Percentiles rank a stretch among this genome's conserved stretches.
phyloP scores from a whole-genome alignment of 2,329 filamentous ascomycete species.

The Talaromyces funiculosus region DNA sequence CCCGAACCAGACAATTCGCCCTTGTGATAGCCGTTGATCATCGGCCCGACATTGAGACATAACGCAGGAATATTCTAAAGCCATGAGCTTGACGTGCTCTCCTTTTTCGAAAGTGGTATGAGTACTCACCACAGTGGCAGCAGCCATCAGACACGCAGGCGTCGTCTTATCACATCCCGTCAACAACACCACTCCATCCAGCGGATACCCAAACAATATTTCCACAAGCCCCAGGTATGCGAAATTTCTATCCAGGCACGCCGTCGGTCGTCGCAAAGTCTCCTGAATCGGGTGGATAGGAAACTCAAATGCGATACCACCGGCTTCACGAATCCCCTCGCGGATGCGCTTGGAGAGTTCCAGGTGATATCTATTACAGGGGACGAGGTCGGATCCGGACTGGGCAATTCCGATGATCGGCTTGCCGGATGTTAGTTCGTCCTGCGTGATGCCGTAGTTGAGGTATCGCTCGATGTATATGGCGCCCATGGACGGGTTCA shows the following conservation, averaged over 20 bases:
- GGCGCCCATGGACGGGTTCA: conserved; percentile 41
- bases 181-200: conserved; percentile 48
- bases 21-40: conserved; percentile 47
- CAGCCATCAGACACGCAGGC: conserved; percentile 48
- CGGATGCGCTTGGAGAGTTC: conserved; percentile 47
- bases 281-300: conserved; percentile 51
- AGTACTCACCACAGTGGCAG: conserved; percentile 43
- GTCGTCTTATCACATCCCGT: conserved; percentile 52
- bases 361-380: conserved; percentile 48
- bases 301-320: conserved; percentile 49
- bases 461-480: conserved; percentile 49
- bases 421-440: conserved; percentile 46
- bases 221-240: conserved; percentile 47
- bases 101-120: background rate
- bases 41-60: conserved; percentile 49
- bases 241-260: conserved; percentile 47
- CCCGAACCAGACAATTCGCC: conserved; percentile 42
- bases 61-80: conserved; percentile 47
- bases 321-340: conserved; percentile 46
- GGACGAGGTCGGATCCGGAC: conserved; percentile 47
- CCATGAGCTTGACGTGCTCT: background rate
- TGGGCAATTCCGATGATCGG: conserved; percentile 51
- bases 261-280: conserved; percentile 43
- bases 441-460: conserved; percentile 46
- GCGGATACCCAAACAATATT: conserved; percentile 44